These are phyloP conservation scores for Tilletia indica DNA, from an alignment of 1,284 basidiomycete species.

Conservation along the genomic window DNA sequence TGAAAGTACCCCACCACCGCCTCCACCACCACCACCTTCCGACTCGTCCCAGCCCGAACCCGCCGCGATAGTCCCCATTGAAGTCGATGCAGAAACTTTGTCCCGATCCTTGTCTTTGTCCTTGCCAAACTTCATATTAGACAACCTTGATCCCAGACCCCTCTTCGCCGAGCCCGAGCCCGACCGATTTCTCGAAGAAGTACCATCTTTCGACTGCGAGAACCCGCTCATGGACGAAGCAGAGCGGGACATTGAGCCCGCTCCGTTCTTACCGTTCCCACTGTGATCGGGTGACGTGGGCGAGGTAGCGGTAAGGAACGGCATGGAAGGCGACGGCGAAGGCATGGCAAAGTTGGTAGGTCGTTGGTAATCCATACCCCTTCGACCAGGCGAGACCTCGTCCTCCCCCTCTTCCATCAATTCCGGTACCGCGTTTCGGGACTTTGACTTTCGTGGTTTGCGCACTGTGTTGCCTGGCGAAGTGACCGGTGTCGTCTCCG, in stretches of 20 bases:
- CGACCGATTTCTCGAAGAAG: background rate
- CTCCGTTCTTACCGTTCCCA: background rate
- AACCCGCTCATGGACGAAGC: background rate
- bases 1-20: no score
- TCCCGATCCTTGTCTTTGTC: conserved; percentile 14
- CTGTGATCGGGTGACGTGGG: no score
- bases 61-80: background rate
- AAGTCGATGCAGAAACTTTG: background rate
- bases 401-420: background rate
- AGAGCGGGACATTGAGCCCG: background rate
- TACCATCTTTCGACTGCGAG: background rate
- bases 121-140: conserved; percentile 18
- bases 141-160: background rate
- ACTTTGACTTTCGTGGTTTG: conserved; percentile 14
- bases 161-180: conserved; percentile 12
- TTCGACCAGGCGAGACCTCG: background rate
- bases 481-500: background rate
- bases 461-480: background rate
- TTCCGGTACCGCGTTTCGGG: background rate
- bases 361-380: conserved; percentile 6
- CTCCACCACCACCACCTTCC: no score
- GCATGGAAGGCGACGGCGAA: background rate
- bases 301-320: background rate
- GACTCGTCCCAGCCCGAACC: no score
- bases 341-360: background rate